Conservation (phyloP, 768 basidiomycete genomes). For the Rhizopogon sp. region DNA sequence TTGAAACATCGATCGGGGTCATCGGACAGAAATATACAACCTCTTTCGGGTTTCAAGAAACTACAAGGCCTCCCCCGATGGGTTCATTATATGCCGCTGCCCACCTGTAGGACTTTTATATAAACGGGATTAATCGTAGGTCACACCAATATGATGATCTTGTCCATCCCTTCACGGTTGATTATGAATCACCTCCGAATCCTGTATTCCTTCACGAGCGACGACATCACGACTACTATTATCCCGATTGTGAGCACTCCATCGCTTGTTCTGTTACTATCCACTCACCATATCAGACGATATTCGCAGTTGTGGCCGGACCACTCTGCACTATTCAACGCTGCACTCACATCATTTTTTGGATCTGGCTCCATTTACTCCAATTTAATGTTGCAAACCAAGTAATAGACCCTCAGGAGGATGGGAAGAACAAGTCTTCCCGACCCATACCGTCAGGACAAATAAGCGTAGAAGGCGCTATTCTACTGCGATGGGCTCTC, state of each 20-base stretch:
- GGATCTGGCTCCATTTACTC: constrained; percentile 43
- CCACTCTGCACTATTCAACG: constrained; percentile 17
- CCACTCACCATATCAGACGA: constrained; percentile 16
- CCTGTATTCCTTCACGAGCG: constrained; percentile 38
- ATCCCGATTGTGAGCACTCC: constrained; percentile 40
- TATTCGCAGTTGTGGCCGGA: constrained; percentile 30
- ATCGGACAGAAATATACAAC: no score
- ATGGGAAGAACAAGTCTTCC: constrained; percentile 39
- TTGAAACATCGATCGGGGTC: neutral
- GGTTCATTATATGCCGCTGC: neutral
- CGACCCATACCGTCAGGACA: constrained; percentile 41
- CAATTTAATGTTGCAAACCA: constrained; percentile 44
- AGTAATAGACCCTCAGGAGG: constrained; percentile 35
- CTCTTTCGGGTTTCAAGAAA: neutral
- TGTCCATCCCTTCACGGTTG: neutral
- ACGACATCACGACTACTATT: constrained; percentile 42
- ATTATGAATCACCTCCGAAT: constrained; percentile 17
- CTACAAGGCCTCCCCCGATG: neutral
- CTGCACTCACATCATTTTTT: constrained; percentile 27
- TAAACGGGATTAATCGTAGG: neutral
- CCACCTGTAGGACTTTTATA: neutral
- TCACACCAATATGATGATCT: neutral
- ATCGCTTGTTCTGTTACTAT: neutral
- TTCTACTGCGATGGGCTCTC: constrained; percentile 31
- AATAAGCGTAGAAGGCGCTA: constrained; percentile 31